Base-by-base conservation (phyloP, 2,329 filamentous ascomycete genomes). In the Trichophyton benhamiae region DNA sequence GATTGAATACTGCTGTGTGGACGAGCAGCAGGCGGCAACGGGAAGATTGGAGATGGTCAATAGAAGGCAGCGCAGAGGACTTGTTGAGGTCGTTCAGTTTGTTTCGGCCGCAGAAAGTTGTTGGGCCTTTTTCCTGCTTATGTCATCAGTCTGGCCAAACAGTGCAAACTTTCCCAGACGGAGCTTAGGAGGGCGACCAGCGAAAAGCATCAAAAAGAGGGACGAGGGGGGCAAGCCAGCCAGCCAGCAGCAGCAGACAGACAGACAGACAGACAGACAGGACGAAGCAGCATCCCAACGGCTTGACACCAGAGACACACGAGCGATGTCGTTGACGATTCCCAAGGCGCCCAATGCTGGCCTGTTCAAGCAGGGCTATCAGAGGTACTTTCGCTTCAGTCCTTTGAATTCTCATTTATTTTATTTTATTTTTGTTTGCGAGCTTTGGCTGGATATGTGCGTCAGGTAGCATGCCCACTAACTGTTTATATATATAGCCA, bases 321-420 rank as follows among this genome's bases (percentile, higher is more conserved):
- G 67, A 66, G 78, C 67, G 69, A 97, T 99, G 94, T 99, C 94
- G 78, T 85, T 99, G 74, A 89, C 91, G 74, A 95, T 99, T 74
- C 94, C 94, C 66, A 89, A 86, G 76, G 92, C 94, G 70, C 94
- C 94, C 65, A 96, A 96, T 76, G 83, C 88, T 72, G 88, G 88
- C 75, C 84, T 97, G 46, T 97, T 99, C 83, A 97, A 97, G 82
- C 82, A 86, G 70, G 92, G 92, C 71, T 99, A 99, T 79, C 91
- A 91, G 77, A 95, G 88, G 91, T 96, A 83, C 73, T 83, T 38
- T 59, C 62, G 58, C 55, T 60, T 58, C 57, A 60, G 65, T 59
- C 64, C 65, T 25, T 30, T 30, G 27, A 30, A 30, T 30, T 30
- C 62, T 66, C 65, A 11, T 17, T 13, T 38, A 38, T 38, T 17